phyloP scores from a whole-genome alignment of 2,329 filamentous ascomycete species.

The Bipolaris gigantea region DNA sequence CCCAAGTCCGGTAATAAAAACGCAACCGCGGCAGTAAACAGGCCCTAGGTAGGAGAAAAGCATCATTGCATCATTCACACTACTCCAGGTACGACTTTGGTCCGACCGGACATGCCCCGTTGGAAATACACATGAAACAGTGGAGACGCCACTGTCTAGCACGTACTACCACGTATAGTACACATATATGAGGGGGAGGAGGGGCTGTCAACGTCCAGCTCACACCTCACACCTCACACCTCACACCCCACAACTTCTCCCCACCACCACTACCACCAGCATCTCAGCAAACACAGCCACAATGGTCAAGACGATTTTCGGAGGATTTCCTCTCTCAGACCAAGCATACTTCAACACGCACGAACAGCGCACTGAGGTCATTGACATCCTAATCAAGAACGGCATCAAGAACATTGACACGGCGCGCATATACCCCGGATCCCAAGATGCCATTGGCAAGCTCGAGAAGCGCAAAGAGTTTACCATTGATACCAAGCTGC shows the following conservation, averaged over 20 bases:
- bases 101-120: background rate
- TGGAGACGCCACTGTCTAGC: too few relatives aligned
- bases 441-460: slow-evolving; percentile 49
- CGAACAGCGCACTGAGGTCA: slow-evolving; percentile 20
- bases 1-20: too few relatives aligned
- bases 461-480: slow-evolving; percentile 47
- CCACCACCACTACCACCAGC: too few relatives aligned
- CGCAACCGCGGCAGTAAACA: too few relatives aligned
- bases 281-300: too few relatives aligned
- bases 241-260: background rate
- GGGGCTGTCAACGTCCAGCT: background rate
- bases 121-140: background rate
- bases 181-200: background rate
- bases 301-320: slow-evolving; percentile 45
- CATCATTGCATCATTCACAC: too few relatives aligned
- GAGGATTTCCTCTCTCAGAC: slow-evolving; percentile 33
- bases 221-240: background rate
- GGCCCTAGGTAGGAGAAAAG: too few relatives aligned
- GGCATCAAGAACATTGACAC: slow-evolving; percentile 47
- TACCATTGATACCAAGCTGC: slow-evolving; percentile 52
- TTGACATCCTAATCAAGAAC: slow-evolving; percentile 37
- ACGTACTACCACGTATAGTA: slow-evolving; percentile 3
- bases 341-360: slow-evolving; percentile 17
- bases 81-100: background rate
- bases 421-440: slow-evolving; percentile 47